Evolutionary conservation across 176 grass and related monocot genomes (phyloP).

Genomic region (Rhynchospora pubera): DNA sequence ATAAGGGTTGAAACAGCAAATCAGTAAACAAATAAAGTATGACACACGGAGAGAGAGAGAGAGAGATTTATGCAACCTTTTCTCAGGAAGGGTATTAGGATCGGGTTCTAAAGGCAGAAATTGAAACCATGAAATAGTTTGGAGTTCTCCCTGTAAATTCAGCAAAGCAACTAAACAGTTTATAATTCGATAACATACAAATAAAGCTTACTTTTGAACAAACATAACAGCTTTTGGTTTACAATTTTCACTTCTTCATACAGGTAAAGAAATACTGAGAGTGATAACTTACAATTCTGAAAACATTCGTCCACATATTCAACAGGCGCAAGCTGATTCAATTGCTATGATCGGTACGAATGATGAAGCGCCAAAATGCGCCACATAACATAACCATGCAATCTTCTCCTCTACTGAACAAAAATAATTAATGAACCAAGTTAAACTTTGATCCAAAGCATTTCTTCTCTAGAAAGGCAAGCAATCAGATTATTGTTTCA

Average conservation of each 20-base stretch:
- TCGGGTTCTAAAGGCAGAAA: slow-evolving; percentile 80
- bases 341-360: background rate
- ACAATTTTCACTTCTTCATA: background rate
- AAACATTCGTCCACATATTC: slow-evolving; percentile 97
- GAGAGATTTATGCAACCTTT: slow-evolving; percentile 34
- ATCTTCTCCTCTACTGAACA: background rate
- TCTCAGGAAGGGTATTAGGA: slow-evolving; percentile 47
- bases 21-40: slow-evolving; percentile 17
- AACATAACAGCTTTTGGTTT: background rate
- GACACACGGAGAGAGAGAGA: slow-evolving; percentile 5
- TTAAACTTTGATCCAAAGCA: background rate
- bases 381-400: background rate
- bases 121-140: slow-evolving; percentile 93
- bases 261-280: too few relatives aligned
- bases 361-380: background rate
- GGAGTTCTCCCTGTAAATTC: slow-evolving; percentile 70
- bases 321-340: slow-evolving; percentile 3
- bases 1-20: slow-evolving; percentile 21
- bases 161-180: background rate
- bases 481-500: background rate
- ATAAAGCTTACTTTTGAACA: background rate
- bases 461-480: background rate
- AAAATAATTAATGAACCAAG: background rate
- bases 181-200: background rate
- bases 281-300: slow-evolving; percentile 78